These are phyloP conservation scores for Neurospora sp. DNA, from an alignment of 495 filamentous ascomycete genomes.

Conservation along the genomic window DNA sequence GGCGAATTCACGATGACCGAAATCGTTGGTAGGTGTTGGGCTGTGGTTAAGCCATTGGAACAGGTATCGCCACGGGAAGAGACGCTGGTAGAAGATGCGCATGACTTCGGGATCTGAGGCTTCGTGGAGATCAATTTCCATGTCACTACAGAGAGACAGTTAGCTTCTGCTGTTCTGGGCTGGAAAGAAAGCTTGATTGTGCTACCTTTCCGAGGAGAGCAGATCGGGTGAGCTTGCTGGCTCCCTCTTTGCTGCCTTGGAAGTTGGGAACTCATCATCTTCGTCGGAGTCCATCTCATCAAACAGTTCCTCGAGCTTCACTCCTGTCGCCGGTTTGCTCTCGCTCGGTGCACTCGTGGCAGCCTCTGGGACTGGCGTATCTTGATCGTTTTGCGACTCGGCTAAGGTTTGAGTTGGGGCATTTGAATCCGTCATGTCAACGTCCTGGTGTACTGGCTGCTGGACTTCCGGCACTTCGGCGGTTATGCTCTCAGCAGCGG, in stretches of 20 bases:
- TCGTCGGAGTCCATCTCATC: slow-evolving; percentile 68
- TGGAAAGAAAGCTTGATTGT: background rate
- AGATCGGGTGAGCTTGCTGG: slow-evolving; percentile 18
- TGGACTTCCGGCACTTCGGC: background rate
- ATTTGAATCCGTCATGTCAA: slow-evolving; percentile 10
- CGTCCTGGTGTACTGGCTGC: slow-evolving; percentile 5
- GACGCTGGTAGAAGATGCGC: slow-evolving; percentile 85
- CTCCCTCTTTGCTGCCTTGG: slow-evolving; percentile 11
- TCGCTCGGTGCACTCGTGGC: slow-evolving; percentile 7
- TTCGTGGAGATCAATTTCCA: slow-evolving; percentile 5
- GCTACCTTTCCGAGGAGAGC: slow-evolving; percentile 24
- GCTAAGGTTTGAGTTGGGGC: background rate
- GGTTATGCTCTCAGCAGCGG: background rate
- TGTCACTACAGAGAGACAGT: background rate
- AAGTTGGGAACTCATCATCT: slow-evolving; percentile 64
- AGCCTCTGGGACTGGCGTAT: background rate
- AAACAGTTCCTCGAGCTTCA: slow-evolving; percentile 75
- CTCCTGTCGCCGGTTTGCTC: slow-evolving; percentile 26
- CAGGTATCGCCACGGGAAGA: slow-evolving; percentile 90
- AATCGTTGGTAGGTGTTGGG: slow-evolving; percentile 73
- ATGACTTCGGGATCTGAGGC: slow-evolving; percentile 70
- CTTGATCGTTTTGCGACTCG: background rate
- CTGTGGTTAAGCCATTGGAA: slow-evolving; percentile 99
- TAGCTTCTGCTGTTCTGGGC: background rate
- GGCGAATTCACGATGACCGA: slow-evolving; percentile 87